Evolutionary conservation across 768 basidiomycete species (phyloP), one percentile per base, ranked within the genome.

Genomic region (Lactarius pseudohatsudake): DNA sequence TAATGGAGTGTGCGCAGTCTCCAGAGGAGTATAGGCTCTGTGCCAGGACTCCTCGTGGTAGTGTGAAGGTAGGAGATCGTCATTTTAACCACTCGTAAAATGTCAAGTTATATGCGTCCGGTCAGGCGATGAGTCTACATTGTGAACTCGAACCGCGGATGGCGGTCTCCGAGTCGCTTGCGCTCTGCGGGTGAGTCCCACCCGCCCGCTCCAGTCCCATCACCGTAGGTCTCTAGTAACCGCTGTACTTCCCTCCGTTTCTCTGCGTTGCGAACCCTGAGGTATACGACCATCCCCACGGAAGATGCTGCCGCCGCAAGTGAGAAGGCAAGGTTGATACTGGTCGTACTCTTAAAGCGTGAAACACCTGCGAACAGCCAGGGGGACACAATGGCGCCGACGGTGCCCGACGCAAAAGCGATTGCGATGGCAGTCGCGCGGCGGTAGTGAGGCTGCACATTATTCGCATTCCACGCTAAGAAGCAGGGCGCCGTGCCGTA

Each of bases 381-480:
- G 20, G 45, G n/a, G n/a, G 45, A 47, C 11, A 47, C 10, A 22
- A 47, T 47, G n/a, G n/a, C 45, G 20, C 45, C 45, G 4, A 9
- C 10, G 10, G n/a, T 47, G 10, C n/a, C 20, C 7, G 45, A n/a
- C 3, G 10, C 22, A 22, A 22, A 22, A 47, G 9, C 45, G 3
- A 47, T 11, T 22, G 45, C 45, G 11, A 47, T 47, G n/a, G 45
- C 45, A 47, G 45, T 47, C 45, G 45, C 45, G n/a, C 45, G 45
- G 45, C 45, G 45, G 45, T 47, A 47, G n/a, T 47, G 45, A 47
- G 45, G 45, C 45, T 47, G 45, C 9, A 47, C 45, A n/a, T 47
- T 47, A 22, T 47, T 47, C n/a, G 45, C 45, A 22, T 47, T 22
- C 45, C 45, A 47, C 22, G 45, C n/a, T 9, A n/a, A 22, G 45